These are phyloP conservation scores for Tolypocladium nubicola DNA, from an alignment of 2,329 filamentous ascomycete genomes.

Conservation along the genomic window DNA sequence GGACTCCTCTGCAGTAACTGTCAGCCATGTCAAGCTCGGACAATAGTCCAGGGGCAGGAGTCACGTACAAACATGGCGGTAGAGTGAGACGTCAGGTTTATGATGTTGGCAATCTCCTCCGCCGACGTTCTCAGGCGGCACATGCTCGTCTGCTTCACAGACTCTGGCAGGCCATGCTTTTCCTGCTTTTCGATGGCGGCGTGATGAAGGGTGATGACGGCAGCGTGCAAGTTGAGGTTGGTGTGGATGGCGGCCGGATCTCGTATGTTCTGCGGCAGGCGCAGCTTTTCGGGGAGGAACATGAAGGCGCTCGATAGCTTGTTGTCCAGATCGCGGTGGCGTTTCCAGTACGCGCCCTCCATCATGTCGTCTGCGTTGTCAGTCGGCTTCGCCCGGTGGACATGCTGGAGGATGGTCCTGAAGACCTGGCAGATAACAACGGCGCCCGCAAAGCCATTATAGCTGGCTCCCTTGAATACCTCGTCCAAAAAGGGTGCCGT, in stretches of 20 bases:
- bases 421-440: conserved; percentile 69
- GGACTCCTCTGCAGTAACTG: conserved; percentile 18
- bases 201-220: conserved; percentile 80
- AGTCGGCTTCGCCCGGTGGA: conserved; percentile 59
- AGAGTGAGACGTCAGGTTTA: conserved; percentile 66
- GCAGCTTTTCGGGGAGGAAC: conserved; percentile 63
- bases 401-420: conserved; percentile 69
- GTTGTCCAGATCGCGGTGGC: conserved; percentile 75
- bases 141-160: conserved; percentile 60
- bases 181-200: conserved; percentile 78
- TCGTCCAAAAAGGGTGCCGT: conserved; percentile 53
- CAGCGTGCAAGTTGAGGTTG: conserved; percentile 83
- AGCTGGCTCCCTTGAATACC: conserved; percentile 47
- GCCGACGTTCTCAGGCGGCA: conserved; percentile 68
- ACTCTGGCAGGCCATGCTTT: conserved; percentile 53
- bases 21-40: neutral
- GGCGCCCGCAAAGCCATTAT: conserved; percentile 64
- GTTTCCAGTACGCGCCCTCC: conserved; percentile 73
- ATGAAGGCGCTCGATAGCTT: conserved; percentile 68
- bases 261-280: conserved; percentile 56
- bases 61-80: conserved; percentile 54
- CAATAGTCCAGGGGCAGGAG: neutral
- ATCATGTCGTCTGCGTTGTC: conserved; percentile 66
- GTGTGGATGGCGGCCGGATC: conserved; percentile 69
- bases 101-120: conserved; percentile 72